Conservation (phyloP, 257 asterid genomes). For the Solanum sejunctum region DNA sequence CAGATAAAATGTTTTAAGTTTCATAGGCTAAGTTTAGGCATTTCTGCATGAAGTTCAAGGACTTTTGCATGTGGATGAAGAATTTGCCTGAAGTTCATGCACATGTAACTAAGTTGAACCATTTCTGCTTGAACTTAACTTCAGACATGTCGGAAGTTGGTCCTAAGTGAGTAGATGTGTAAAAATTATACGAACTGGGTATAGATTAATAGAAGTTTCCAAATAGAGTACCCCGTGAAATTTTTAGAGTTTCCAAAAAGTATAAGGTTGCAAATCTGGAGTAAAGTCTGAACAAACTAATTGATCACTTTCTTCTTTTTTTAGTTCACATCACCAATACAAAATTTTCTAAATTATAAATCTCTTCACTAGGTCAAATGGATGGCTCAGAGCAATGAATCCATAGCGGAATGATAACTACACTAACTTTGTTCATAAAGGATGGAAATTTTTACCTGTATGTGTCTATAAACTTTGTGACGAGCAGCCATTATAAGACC, state of each 20-base stretch:
- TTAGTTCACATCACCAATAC: neutral
- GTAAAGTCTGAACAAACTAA: neutral
- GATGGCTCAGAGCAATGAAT: neutral
- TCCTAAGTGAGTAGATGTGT: neutral
- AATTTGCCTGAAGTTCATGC: neutral
- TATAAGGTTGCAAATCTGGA: neutral
- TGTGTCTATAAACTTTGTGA: slow-evolving; percentile 56
- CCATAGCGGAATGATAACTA: neutral
- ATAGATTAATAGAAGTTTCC: neutral
- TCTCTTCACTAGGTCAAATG: neutral
- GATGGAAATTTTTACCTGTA: slow-evolving; percentile 38
- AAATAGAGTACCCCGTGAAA: neutral
- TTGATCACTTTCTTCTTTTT: neutral
- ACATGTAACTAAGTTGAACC: neutral
- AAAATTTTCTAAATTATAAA: neutral
- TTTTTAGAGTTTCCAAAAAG: neutral
- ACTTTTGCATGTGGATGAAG: neutral
- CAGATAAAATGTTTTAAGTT: neutral
- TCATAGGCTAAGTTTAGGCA: neutral
- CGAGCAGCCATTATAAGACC: slow-evolving; percentile 93
- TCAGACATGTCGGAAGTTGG: neutral
- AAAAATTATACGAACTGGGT: neutral
- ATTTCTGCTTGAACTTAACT: neutral
- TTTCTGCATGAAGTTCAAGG: neutral
- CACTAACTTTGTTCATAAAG: neutral